Conservation (phyloP, 2,329 filamentous ascomycete species). For the Paecilomyces niveus region DNA sequence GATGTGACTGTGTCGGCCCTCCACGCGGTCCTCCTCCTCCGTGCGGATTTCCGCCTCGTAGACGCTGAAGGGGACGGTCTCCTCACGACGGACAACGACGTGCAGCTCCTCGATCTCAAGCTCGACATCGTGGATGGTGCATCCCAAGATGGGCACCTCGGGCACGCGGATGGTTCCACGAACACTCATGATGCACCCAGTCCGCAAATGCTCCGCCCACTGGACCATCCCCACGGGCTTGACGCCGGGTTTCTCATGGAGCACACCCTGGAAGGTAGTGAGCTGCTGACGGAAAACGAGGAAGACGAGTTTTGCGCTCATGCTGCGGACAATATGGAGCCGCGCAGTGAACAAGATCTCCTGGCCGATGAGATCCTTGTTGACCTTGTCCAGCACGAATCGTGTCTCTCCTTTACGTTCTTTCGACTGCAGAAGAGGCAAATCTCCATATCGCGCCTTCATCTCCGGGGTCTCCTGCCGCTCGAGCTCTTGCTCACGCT, state of each 20-base stretch:
- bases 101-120: conserved; percentile 62
- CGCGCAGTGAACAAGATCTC: conserved; percentile 62
- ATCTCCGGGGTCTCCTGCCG: conserved; percentile 53
- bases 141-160: conserved; percentile 66
- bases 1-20: conserved; percentile 55
- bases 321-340: conserved; percentile 69
- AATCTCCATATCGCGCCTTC: conserved; percentile 51
- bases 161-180: conserved; percentile 66
- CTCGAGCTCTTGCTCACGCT: conserved; percentile 34
- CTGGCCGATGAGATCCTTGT: conserved; percentile 48
- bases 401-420: conserved; percentile 43
- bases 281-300: conserved; percentile 79
- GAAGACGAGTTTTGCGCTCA: conserved; percentile 79
- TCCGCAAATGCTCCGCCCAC: conserved; percentile 76
- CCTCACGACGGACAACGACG: conserved; percentile 54
- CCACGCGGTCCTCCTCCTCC: conserved; percentile 47
- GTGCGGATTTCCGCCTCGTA: conserved; percentile 61
- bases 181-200: conserved; percentile 72
- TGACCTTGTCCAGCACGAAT: conserved; percentile 46
- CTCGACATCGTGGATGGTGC: conserved; percentile 69
- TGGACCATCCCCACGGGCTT: conserved; percentile 71
- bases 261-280: conserved; percentile 74
- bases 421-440: conserved; percentile 53
- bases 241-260: conserved; percentile 54
- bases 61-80: conserved; percentile 61